Evolutionary conservation across 2,329 filamentous ascomycete species (phyloP).

Genomic region (Beauveria bassiana): DNA sequence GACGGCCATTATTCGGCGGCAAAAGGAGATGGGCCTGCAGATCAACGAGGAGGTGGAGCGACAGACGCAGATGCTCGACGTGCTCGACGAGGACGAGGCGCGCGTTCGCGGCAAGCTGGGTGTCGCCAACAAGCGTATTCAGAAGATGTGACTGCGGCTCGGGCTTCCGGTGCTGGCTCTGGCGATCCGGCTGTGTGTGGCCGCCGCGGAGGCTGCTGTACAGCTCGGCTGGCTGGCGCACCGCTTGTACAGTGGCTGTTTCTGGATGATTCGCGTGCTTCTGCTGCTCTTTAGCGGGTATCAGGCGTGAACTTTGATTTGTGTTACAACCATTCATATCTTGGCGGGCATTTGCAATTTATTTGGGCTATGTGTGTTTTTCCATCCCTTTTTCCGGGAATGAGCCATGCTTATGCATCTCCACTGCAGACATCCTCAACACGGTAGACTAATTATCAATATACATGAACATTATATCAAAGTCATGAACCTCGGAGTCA

Average conservation of each 20-base stretch:
- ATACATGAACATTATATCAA: background rate
- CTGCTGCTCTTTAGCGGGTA: background rate
- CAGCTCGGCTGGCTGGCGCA: slow-evolving; percentile 18
- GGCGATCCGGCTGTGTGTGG: slow-evolving; percentile 21
- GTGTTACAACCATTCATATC: background rate
- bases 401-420: background rate
- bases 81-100: slow-evolving; percentile 59
- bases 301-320: background rate
- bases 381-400: background rate
- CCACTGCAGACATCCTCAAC: background rate
- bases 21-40: slow-evolving; percentile 69
- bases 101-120: slow-evolving; percentile 60
- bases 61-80: slow-evolving; percentile 63
- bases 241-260: background rate
- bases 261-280: background rate
- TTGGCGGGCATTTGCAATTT: background rate
- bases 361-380: background rate
- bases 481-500: no score
- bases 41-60: slow-evolving; percentile 67
- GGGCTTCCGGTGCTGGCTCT: slow-evolving; percentile 13
- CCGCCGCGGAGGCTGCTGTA: slow-evolving; percentile 21
- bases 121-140: slow-evolving; percentile 65
- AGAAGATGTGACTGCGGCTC: slow-evolving; percentile 49
- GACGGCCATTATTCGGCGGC: slow-evolving; percentile 59
- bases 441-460: background rate